Evolutionary conservation across 2,329 filamentous ascomycete genomes (phyloP), one percentile per base, ranked within the genome.

Genomic region (Hymenoscyphus occultus): DNA sequence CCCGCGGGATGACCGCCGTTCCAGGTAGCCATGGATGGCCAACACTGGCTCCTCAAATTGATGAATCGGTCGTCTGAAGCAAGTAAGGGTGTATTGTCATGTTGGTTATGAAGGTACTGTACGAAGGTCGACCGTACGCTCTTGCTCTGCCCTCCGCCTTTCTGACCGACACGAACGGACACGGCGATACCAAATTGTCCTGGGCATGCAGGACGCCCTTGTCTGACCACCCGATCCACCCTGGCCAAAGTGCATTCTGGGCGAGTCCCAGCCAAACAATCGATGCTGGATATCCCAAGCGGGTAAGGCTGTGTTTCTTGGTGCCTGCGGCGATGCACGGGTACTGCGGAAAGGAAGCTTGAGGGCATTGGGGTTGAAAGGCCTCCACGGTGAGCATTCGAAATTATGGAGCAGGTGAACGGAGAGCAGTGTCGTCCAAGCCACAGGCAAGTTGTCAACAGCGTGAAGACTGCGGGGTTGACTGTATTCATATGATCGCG

Each of bases 251-350:
- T 61, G 62, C 63, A 63, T 60, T 64, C 39, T 62, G 61, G 56
- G 51, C 32, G 62, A 19, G 45, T 61, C 64, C 67, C 39, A 67
- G 54, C 67, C 65, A 68, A 51, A 59, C 61, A 65, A 28, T 64
- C 35, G 60, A 48, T 39, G 61, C 59, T 42, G 57, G 45, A 39
- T 51, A 31, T 60, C 60, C 67, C 32, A 65, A 65, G 63, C 57
- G 65, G 64, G 57, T 67, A 69, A 68, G 69, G 68, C 69, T 66
- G 65, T 67, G 64, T 64, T 60, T 67, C 58, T 65, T 62, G 64
- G 61, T 56, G 60, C 62, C 58, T 66, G 65, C 42, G 51, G 31
- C 31, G 40, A 63, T 63, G 61, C 57, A 60, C 59, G 48, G 63
- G 10, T 56, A 60, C 42, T 45, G 59, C 64, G 48, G 51, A 42